phyloP scores from a whole-genome alignment of 2,329 filamentous ascomycete genomes.

The Aspergillus ochraceoroseus region DNA sequence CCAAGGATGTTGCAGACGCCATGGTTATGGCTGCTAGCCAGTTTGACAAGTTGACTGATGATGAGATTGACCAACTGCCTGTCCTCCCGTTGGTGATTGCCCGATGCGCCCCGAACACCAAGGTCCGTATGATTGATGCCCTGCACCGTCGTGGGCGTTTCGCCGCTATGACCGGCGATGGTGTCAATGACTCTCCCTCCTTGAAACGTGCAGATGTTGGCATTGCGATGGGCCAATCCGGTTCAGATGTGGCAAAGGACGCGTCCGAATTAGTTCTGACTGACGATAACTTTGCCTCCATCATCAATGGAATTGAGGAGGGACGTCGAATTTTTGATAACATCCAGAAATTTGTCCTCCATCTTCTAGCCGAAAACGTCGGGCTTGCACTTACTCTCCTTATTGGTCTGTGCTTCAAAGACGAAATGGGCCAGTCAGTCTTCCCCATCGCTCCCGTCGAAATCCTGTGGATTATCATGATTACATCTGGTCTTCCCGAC shows the following conservation, averaged over 20 bases:
- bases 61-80: conserved; percentile 61
- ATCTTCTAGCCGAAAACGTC: conserved; percentile 74
- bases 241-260: conserved; percentile 75
- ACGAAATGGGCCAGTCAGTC: conserved; percentile 65
- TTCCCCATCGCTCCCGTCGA: conserved; percentile 82
- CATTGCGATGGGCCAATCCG: conserved; percentile 78
- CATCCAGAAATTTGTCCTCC: conserved; percentile 81
- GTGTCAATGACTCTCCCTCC: conserved; percentile 81
- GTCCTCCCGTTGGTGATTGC: conserved; percentile 56
- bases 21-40: conserved; percentile 71
- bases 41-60: conserved; percentile 71
- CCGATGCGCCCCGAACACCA: conserved; percentile 57
- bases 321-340: conserved; percentile 84
- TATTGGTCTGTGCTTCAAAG: conserved; percentile 76
- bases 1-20: conserved; percentile 59
- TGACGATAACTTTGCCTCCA: conserved; percentile 83
- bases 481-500: conserved; percentile 80
- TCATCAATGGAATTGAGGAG: conserved; percentile 77
- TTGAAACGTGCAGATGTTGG: conserved; percentile 77
- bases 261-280: conserved; percentile 63
- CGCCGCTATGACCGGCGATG: conserved; percentile 85
- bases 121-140: conserved; percentile 79
- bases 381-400: conserved; percentile 77
- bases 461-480: conserved; percentile 92
- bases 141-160: conserved; percentile 57